These are phyloP conservation scores for Ceratocystis alfenasii DNA, from an alignment of 2,329 filamentous ascomycete genomes.

Conservation along the genomic window DNA sequence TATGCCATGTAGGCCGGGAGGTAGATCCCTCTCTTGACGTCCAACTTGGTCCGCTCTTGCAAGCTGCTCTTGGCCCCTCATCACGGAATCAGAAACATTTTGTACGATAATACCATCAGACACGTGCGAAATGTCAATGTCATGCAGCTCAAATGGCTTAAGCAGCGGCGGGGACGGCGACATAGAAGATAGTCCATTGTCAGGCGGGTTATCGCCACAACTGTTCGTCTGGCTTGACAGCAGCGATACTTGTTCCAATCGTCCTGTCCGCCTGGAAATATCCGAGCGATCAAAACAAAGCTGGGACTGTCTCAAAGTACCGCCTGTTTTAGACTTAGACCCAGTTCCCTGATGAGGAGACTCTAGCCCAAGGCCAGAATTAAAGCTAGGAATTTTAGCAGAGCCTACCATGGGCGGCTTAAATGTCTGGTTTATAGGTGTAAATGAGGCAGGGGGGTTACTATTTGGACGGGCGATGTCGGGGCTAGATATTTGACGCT, in stretches of 20 bases:
- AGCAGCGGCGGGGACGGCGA: neutral
- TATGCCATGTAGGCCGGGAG: neutral
- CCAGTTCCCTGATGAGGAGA: neutral
- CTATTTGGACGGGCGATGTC: neutral
- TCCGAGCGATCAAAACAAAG: neutral
- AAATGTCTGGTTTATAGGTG: neutral
- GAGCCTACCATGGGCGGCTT: neutral
- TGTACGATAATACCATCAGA: neutral
- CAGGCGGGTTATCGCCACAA: neutral
- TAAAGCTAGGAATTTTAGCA: neutral
- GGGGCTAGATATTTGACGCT: neutral
- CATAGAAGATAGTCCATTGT: neutral
- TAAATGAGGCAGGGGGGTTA: neutral
- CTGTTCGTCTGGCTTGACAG: neutral
- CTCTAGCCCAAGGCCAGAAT: neutral
- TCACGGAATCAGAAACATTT: neutral
- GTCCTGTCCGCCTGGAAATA: neutral
- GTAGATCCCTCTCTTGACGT: neutral
- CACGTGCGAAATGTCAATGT: neutral
- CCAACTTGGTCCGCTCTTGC: neutral
- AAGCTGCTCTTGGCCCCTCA: neutral
- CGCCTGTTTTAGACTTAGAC: neutral
- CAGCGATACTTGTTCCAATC: neutral
- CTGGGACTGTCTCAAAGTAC: conserved; percentile 1
- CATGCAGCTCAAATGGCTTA: neutral